Evolutionary conservation across 257 asterid genomes (phyloP), one percentile per base, ranked within the genome.

Genomic region (Thymus mandschuricus): DNA sequence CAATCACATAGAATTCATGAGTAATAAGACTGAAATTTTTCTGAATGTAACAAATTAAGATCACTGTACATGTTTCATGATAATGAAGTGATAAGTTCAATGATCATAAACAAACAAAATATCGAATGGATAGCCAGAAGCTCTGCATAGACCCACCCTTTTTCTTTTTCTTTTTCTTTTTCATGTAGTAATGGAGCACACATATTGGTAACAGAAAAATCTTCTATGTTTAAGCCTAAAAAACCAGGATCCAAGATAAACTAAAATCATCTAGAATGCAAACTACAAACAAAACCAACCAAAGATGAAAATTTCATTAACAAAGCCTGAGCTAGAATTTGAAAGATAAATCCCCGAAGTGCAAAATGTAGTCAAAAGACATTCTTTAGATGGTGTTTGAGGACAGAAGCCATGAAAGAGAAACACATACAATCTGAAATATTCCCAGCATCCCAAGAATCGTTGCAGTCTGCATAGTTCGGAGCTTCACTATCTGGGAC

Each of bases 371-470:
- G 21, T 21, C 21, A 21, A 21, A 21, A 21, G 21, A 21, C 21
- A 21, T 21, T 21, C 21, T 21, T 21, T 21, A 21, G 56, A 70
- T 31, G 29, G 30, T 59, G 41, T 55, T 12, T 31, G 28, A 74
- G 66, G 70, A n/a, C 21, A 69, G 64, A 65, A 44, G 55, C 43
- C 28, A 72, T 52, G 68, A 74, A 72, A 58, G 28, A 66, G 79
- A 75, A 45, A 64, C 52, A 81, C 91, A 5, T 86, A 92, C 99
- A 61, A 87, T 87, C 81, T 95, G 99, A 79, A 95, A 95, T 96
- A 90, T 84, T 77, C 99, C 99, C 82, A 95, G 77, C 99, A 95
- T 95, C 77, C 98, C 98, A 66, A 98, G 99, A 74, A 95, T 89
- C 75, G 98, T 95, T 60, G 98, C 99, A 78, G 98, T 95, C 85